A percentile compares a stretch with the other conserved stretches of the same genome.
Conservation (phyloP, 2,329 filamentous ascomycete species). For the Drechslera avenae region DNA sequence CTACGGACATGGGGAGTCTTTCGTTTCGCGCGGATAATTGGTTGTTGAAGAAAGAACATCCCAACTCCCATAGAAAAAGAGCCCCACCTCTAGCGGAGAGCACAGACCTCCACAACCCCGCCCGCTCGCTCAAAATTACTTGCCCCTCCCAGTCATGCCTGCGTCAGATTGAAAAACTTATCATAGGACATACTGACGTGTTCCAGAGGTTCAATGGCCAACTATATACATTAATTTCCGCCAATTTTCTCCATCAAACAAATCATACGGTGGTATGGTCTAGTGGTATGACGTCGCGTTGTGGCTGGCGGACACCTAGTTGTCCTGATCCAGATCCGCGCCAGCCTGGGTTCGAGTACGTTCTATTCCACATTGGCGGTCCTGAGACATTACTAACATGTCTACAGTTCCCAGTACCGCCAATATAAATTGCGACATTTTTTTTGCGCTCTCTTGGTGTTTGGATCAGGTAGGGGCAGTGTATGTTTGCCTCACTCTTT, state of each 20-base stretch:
- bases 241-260: conserved; percentile 17
- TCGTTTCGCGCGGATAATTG: conserved; percentile 1
- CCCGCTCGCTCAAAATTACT: conserved; percentile 8
- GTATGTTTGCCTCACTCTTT: neutral
- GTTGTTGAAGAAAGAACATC: conserved; percentile 12
- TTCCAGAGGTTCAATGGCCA: too few relatives aligned
- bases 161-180: accelerated
- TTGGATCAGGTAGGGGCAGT: too few relatives aligned
- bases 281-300: conserved; percentile 51
- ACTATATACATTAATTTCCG: neutral
- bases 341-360: conserved; percentile 47
- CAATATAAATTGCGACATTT: conserved; percentile 25
- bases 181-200: too few relatives aligned
- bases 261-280: conserved; percentile 41
- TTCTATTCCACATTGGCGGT: conserved; percentile 24
- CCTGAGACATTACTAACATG: conserved; percentile 29
- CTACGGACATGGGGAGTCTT: conserved; percentile 11
- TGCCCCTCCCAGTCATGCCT: neutral
- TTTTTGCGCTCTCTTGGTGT: conserved; percentile 14
- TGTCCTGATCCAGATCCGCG: conserved; percentile 40
- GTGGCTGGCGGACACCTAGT: conserved; percentile 38
- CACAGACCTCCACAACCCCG: conserved; percentile 21
- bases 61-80: conserved; percentile 1
- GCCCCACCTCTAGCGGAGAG: conserved; percentile 18
- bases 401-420: conserved; percentile 43